A percentile compares a stretch with the other conserved stretches of the same genome.
Conservation (phyloP, 805 yeast genomes). For the Yarrowia keelungensis region DNA sequence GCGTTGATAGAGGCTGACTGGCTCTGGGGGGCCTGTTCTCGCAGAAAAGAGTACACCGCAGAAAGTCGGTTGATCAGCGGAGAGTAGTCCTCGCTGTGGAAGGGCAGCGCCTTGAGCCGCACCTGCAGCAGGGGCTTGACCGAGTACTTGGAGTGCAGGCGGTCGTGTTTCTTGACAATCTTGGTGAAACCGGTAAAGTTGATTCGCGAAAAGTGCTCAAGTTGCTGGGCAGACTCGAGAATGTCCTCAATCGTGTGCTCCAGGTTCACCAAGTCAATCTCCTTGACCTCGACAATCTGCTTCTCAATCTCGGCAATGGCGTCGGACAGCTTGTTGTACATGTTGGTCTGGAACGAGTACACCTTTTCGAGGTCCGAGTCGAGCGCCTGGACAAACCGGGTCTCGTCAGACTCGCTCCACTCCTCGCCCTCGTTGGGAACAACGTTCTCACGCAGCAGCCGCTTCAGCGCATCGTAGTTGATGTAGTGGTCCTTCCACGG, state of each 20-base stretch:
- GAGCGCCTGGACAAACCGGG: constrained; percentile 73
- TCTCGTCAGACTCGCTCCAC: constrained; percentile 87
- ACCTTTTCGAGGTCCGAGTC: constrained; percentile 93
- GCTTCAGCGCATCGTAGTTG: constrained; percentile 87
- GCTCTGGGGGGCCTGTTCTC: constrained; percentile 66
- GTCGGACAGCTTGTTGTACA: constrained; percentile 71
- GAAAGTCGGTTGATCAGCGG: constrained; percentile 84
- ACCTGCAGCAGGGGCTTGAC: constrained; percentile 90
- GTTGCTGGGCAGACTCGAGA: constrained; percentile 76
- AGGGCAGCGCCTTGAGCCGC: constrained; percentile 83
- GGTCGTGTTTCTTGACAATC: constrained; percentile 94
- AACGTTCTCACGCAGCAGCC: constrained; percentile 68
- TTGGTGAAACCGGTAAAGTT: constrained; percentile 95
- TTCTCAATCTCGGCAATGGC: constrained; percentile 70
- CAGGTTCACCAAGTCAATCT: constrained; percentile 62
- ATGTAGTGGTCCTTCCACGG: constrained; percentile 95
- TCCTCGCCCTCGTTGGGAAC: constrained; percentile 51
- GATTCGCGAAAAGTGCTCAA: constrained; percentile 87
- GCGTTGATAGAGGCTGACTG: constrained; percentile 52
- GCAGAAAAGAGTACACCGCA: constrained; percentile 76
- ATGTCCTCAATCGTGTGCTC: constrained; percentile 75
- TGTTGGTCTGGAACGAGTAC: constrained; percentile 78
- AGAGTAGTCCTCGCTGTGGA: constrained; percentile 93
- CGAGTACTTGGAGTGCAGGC: constrained; percentile 85
- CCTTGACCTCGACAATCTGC: constrained; percentile 55